Evolutionary conservation across 31 red algal genomes (phyloP).

Genomic region (Asparagopsis taxiformis): DNA sequence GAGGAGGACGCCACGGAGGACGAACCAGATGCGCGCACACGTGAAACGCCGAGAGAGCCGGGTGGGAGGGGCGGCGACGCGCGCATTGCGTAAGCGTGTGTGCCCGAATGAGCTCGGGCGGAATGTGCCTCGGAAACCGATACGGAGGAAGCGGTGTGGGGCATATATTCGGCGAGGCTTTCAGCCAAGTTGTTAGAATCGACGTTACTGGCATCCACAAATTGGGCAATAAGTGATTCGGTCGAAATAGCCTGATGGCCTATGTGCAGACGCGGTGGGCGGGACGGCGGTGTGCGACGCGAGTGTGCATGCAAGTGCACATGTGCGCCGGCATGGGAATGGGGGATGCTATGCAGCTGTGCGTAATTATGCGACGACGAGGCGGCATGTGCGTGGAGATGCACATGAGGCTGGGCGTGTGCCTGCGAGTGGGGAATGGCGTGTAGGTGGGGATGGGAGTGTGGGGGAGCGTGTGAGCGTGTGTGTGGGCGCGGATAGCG

Average conservation of each 20-base stretch:
- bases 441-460: neutral
- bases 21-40: neutral
- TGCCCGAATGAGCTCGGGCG: neutral
- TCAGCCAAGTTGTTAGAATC: neutral
- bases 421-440: neutral
- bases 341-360: neutral
- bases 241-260: neutral
- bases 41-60: neutral
- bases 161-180: neutral
- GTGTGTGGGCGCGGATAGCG: neutral
- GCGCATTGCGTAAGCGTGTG: neutral
- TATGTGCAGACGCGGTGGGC: neutral
- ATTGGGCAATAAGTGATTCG: neutral
- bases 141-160: neutral
- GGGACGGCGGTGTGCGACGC: neutral
- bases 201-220: neutral
- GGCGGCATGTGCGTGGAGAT: neutral
- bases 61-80: neutral
- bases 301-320: neutral
- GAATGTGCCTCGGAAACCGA: neutral
- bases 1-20: neutral
- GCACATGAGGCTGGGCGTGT: neutral
- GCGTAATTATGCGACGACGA: neutral
- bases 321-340: neutral
- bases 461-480: neutral